Base-by-base conservation (phyloP, 768 basidiomycete species). In the Pleurotus sapidus region DNA sequence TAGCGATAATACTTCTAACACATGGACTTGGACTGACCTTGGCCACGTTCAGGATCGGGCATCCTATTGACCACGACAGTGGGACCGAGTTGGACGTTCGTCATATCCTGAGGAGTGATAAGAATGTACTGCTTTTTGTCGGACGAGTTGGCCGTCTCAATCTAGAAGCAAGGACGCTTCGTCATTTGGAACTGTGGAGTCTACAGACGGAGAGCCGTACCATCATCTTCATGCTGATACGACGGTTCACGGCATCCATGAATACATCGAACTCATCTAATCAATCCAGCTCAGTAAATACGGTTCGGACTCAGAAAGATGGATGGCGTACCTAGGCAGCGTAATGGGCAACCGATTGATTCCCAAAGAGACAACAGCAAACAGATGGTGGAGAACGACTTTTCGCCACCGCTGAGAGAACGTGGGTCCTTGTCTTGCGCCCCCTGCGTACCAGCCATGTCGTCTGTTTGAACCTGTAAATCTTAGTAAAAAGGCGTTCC, bases 181-280 rank as follows among this genome's bases (percentile, higher is more conserved):
- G 17, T 25, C 20, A 8, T 11, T 27, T 17, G 40, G 14, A 55
- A 20, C 14, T 23, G 14, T 50, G 54, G 39, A 42, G 20, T 47
- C 37, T 38, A 20, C 45, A 6, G 18, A 17, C 17, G 17, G 25
- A 4, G 38, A 18, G n/a, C 67, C 83, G 15, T 57, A 93, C 91
- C 84, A 98, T 90, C 91, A 96, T 94, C 71, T 86, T 91, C 88
- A 96, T 97, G 59, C 91, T 91, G 65, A 96, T 89, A 47, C 88
- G 86, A 17, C 97, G 85, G 69, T 93, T 93, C 58, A 93, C 87
- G 20, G 91, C 91, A 67, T 95, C 93, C 92, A 98, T 94, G 77
- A 96, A 98, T 9, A 98, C 96, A 64, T 98, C 96, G 67, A 97
- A 99, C 69, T 99, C 97, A 65, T 99, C 97, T 86, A 60, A 14